Base-by-base conservation (phyloP, 2,329 filamentous ascomycete species). In the Botrytis porri region DNA sequence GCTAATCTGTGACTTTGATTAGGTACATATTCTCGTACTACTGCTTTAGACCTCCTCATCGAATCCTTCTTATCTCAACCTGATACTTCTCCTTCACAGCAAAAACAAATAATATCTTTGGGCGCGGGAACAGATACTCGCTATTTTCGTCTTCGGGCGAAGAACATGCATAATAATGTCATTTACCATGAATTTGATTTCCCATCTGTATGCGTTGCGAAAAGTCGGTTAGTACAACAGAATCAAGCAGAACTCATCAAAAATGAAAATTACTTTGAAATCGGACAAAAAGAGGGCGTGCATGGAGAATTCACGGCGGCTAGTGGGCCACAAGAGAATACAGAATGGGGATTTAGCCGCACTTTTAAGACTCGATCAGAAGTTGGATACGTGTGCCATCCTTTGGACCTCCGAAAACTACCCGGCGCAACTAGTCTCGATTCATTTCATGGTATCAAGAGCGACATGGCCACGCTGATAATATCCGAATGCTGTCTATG, bases 171-270 rank as follows among this genome's bases (percentile, higher is more conserved):
- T 41, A 74, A 70, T 1, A 77, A 79, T 43, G 82, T 97, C 29
- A 81, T 92, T 73, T 99, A 98, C 81, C 95, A 98, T 81, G 96
- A 99, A 82, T 85, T 99, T 73, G 96, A 99, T 82, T 98, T 98
- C 79, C 87, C 92, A 0, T 82, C 87, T 35, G 94, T 95, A 71
- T 90, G 89, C n/a, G 80, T 84, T 4, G 86, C 87, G 60, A 97
- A 81, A 72, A 74, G 69, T 14, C 72, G 51, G 5, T 76, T 75
- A 35, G 76, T 78, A 32, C 59, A 74, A 20, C 29, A 72, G 41
- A 71, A 74, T 18, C 37, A 61, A 32, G 32, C 62, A n/a, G 41
- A 39, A 12, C 57, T 74, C n/a, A 37, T 54, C 5, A 62, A 69
- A 10, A 41, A 16, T 20, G 72, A 72, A 48, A 62, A 20, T 9